Evolutionary conservation across 1,284 basidiomycete genomes (phyloP), one percentile per base, ranked within the genome.

Genomic region (Fomitopsis schrenkii): DNA sequence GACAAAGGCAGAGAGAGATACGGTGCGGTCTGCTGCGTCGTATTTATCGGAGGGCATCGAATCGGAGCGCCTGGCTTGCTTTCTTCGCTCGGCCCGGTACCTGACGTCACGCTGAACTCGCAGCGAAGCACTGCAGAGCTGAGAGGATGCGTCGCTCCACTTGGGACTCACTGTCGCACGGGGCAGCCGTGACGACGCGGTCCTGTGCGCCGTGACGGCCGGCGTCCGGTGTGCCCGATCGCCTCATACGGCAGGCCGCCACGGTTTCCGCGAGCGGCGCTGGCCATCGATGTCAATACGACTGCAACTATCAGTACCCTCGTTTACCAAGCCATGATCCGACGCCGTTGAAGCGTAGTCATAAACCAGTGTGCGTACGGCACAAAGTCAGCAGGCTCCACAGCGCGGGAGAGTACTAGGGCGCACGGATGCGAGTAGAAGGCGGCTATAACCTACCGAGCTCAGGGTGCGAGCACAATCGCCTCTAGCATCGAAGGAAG

Each of bases 1-100:
- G 36, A 60, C 57, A 53, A 53, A 50, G 55, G 41, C 28, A 38
- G 38, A 38, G 30, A 8, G 48, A 17, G 48, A 54, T 57, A 42
- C 46, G 42, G 41, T 35, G 28, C 19, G 45, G 50, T n/a, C 46
- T 36, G 15, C 42, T 17, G 40, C 40, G 54, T 58, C 35, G 45
- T 62, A 62, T 62, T 59, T 58, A 62, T 55, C 57, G 58, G 45
- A 28, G 46, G 17, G 10, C 40, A 35, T 42, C 56, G 60, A 33
- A 5, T 33, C 30, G 30, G 30, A 55, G 52, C 50, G 53, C 60
- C 40, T 41, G 41, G n/a, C 22, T 19, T 46, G 56, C 36, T 52
- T 45, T 22, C 42, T 36, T 46, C 48, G 28, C 38, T 30, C 57
- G 53, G 56, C 15, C 56, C 60, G 53, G 60, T 7, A 15, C 50